Conservation (phyloP, 1,284 basidiomycete species). For the Papiliotrema terrestris region DNA sequence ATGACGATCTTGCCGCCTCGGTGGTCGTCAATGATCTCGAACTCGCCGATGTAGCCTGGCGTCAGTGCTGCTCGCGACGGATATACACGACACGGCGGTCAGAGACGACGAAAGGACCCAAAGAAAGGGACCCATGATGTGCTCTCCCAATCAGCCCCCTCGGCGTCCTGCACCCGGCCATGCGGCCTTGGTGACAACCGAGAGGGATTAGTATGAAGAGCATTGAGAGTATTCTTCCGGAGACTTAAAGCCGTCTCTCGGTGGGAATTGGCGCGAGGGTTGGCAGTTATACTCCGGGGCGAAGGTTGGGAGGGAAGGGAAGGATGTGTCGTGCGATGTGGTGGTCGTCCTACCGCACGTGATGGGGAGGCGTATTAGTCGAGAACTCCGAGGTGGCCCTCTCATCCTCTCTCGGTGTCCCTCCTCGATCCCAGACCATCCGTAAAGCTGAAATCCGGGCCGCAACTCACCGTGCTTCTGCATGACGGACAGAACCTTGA, state of each 20-base stretch:
- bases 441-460: background rate
- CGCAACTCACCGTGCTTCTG: slow-evolving; percentile 83
- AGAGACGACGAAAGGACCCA: background rate
- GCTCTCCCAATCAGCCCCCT: slow-evolving; percentile 40
- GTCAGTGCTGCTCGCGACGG: slow-evolving; percentile 5
- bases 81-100: background rate
- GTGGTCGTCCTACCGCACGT: background rate
- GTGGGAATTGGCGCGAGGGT: slow-evolving; percentile 37
- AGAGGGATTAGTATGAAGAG: slow-evolving; percentile 31
- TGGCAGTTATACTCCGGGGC: slow-evolving; percentile 52
- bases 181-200: slow-evolving; percentile 41
- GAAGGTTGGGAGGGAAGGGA: background rate
- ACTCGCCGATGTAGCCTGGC: slow-evolving; percentile 96
- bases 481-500: slow-evolving; percentile 95
- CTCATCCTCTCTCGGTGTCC: background rate
- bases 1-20: slow-evolving; percentile 98
- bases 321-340: background rate
- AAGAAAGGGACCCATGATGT: slow-evolving; percentile 17
- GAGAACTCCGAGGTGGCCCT: background rate
- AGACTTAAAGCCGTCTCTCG: slow-evolving; percentile 52
- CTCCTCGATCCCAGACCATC: background rate
- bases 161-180: slow-evolving; percentile 35
- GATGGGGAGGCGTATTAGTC: background rate
- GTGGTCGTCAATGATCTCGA: slow-evolving; percentile 99
- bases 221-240: slow-evolving; percentile 34